Conservation (phyloP, 306 rosid genomes). For the Lathyrus tuberosus region DNA sequence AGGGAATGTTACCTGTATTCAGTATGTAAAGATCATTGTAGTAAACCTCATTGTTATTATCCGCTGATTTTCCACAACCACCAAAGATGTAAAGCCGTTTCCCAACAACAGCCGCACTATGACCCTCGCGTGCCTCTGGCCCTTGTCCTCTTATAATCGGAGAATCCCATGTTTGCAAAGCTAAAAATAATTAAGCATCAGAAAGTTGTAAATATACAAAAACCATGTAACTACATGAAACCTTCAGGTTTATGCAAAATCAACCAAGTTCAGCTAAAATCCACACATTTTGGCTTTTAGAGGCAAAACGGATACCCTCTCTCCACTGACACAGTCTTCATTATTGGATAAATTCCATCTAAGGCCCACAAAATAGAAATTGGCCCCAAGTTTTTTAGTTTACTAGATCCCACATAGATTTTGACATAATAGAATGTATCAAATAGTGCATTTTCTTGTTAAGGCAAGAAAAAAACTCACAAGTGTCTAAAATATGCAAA, state of each 20-base stretch:
- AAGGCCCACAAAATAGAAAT: conserved; percentile 14
- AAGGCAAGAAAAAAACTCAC: conserved; percentile 60
- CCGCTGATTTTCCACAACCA: conserved; percentile 90
- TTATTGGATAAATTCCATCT: conserved; percentile 6
- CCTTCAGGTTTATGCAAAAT: conserved; percentile 14
- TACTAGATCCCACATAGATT: conserved; percentile 16
- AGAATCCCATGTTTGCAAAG: conserved; percentile 75
- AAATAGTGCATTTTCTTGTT: background rate
- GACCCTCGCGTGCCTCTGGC: conserved; percentile 98
- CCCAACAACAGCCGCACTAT: conserved; percentile 87
- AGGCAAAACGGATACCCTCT: background rate
- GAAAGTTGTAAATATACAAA: conserved; percentile 8
- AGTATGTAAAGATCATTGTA: conserved; percentile 91
- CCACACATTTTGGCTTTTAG: conserved; percentile 29
- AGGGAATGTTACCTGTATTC: conserved; percentile 72
- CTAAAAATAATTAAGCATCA: conserved; percentile 50
- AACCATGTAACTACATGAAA: background rate
- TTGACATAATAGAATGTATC: background rate
- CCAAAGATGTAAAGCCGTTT: conserved; percentile 86
- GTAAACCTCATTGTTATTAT: conserved; percentile 64
- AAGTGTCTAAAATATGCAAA: conserved; percentile 81
- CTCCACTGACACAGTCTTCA: background rate
- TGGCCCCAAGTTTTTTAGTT: conserved; percentile 13
- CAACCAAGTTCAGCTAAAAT: conserved; percentile 1
- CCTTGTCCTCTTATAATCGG: conserved; percentile 88